A percentile compares a stretch with the other conserved stretches of the same genome.
phyloP scores from a whole-genome alignment of 1,284 basidiomycete species.

The Ganoderma resinaceum region DNA sequence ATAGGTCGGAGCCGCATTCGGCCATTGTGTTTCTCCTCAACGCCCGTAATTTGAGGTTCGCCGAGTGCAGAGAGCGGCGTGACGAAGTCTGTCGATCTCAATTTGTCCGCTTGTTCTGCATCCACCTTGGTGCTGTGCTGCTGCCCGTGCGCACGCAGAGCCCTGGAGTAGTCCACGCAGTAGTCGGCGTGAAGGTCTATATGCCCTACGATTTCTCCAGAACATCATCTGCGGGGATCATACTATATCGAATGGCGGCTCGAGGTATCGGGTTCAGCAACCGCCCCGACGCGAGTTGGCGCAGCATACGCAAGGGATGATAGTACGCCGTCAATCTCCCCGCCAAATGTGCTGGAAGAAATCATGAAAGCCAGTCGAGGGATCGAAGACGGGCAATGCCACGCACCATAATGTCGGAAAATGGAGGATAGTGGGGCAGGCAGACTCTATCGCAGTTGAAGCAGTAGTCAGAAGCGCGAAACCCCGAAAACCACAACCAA shows the following conservation, averaged over 20 bases:
- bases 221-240: conserved; percentile 26
- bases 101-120: too few species aligned
- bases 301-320: conserved; percentile 34
- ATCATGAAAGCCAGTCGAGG: background rate
- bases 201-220: background rate
- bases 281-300: conserved; percentile 32
- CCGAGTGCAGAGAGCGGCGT: too few species aligned
- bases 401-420: conserved; percentile 38
- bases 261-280: conserved; percentile 35
- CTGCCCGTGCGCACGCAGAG: too few species aligned
- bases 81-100: too few species aligned
- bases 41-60: too few species aligned
- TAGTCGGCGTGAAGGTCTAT: too few species aligned
- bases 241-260: conserved; percentile 36
- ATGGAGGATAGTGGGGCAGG: conserved; percentile 34
- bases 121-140: too few species aligned
- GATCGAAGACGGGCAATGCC: background rate
- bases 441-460: conserved; percentile 33
- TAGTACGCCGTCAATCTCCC: conserved; percentile 36
- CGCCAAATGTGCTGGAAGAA: conserved; percentile 29
- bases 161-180: too few species aligned
- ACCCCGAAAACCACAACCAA: too few species aligned
- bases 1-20: too few species aligned
- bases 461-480: background rate
- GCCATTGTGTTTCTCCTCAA: too few species aligned